phyloP scores from a whole-genome alignment of 148 eudicot species.

The Silene latifolia region DNA sequence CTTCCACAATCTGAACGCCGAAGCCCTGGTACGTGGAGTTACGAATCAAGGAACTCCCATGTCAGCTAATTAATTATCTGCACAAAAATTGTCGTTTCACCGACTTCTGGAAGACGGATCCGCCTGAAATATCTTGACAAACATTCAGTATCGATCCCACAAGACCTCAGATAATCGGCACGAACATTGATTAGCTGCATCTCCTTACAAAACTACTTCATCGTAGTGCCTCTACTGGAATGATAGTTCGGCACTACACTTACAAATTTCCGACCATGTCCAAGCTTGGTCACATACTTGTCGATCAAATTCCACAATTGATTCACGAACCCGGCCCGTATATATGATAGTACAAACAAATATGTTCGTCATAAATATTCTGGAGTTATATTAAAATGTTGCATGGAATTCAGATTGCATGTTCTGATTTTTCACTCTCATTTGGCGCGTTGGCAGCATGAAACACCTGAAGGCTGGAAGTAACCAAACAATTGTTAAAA shows the following conservation, averaged over 20 bases:
- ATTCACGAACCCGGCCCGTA: not conserved
- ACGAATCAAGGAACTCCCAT: not conserved
- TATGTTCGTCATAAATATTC: not conserved
- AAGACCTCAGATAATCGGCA: not conserved
- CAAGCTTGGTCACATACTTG: not conserved
- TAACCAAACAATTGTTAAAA: not conserved
- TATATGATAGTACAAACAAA: not conserved
- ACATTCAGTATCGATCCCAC: not conserved
- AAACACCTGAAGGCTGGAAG: constrained; percentile 15
- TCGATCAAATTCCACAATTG: not conserved
- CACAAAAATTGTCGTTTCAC: not conserved
- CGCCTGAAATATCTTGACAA: not conserved
- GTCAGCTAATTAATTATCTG: not conserved
- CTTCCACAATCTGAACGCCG: not conserved
- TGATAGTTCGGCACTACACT: constrained; percentile 7
- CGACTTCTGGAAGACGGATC: not conserved
- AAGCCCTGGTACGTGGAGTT: no score
- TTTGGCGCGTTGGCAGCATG: constrained; percentile 9
- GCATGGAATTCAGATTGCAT: constrained; percentile 14
- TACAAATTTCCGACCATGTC: constrained; percentile 12
- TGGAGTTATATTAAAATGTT: not conserved
- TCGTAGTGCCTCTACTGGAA: not conserved
- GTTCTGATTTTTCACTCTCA: constrained; percentile 12
- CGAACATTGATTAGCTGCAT: not conserved
- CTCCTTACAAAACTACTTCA: not conserved